Base-by-base conservation (phyloP, 768 basidiomycete genomes). In the Pisolithus tinctorius region DNA sequence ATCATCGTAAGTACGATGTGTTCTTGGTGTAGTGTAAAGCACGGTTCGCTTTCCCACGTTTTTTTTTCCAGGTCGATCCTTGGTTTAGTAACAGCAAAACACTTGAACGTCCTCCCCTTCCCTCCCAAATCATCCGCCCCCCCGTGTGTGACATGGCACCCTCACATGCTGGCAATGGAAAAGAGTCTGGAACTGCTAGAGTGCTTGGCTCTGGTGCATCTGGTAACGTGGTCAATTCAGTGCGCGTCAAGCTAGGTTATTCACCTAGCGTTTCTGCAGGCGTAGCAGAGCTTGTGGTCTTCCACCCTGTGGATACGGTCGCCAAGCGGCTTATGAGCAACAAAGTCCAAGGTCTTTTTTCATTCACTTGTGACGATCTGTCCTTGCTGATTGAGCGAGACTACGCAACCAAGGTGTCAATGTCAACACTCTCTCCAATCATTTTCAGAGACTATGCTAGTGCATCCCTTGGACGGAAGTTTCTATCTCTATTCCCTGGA, bases 301-400 rank as follows among this genome's bases (percentile, higher is more conserved):
- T 97, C 74, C 93, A 96, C 66, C 93, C 93, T 17, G 89, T 93
- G 23, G 93, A 99, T 71, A 99, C 96, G 1, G 84, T 97, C 49
- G 93, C 96, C n/a, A 99, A 99, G 70, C 86, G 95, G 34, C 69
- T 99, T 48, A 99, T 99, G 95, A 94, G 91, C 68, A 96, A 97
- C 81, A 93, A 93, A 93, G 75, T 75, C 77, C 55, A 88, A 87
- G 78, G 90, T 84, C 51, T 7, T 13, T 13, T 37, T 9, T 8
- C 3, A 47, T 41, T 20, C 34, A 14, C 48, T 25, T 41, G 48
- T 45, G 4, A 20, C 31, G 25, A 25, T 47, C 36, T 37, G 49
- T n/a, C 30, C 45, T 30, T 45, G 43, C 31, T 27, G 30, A 43
- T 20, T 2, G 9, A 16, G 14, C n/a, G 49, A 27, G 27, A 13